Evolutionary conservation across 805 yeast species (phyloP).

Genomic region (Isabelozyma heimii): DNA sequence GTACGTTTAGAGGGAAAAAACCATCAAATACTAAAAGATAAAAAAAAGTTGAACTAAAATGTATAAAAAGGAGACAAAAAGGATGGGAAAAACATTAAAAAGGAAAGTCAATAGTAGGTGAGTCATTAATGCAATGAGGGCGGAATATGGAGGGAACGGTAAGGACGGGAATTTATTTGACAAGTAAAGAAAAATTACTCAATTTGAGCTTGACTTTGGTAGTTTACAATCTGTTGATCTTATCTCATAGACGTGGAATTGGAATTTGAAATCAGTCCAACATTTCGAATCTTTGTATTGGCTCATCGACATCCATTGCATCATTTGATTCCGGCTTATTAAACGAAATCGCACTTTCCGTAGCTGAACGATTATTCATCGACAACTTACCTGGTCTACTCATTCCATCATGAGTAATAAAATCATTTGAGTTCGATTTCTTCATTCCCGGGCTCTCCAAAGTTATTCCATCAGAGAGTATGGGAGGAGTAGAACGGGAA

Average conservation of each 20-base stretch:
- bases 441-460: conserved; percentile 18
- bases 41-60: background rate
- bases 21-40: background rate
- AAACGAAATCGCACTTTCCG: conserved; percentile 27
- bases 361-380: conserved; percentile 27
- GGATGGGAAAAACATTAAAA: background rate
- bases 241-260: background rate
- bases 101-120: background rate
- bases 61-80: too few relatives aligned
- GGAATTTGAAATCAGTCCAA: conserved; percentile 5
- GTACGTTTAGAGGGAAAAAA: background rate
- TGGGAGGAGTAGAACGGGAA: conserved; percentile 13
- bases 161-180: background rate
- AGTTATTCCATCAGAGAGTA: conserved; percentile 8
- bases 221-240: too few relatives aligned
- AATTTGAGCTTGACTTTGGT: too few relatives aligned
- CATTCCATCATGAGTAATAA: conserved; percentile 4
- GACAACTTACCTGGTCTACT: conserved; percentile 30
- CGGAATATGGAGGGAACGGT: background rate
- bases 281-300: conserved; percentile 13
- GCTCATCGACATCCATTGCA: conserved; percentile 14
- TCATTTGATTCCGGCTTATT: conserved; percentile 6
- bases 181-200: background rate
- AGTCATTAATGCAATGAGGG: background rate
- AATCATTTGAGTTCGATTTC: conserved; percentile 31